Percentiles rank a stretch among this genome's conserved stretches.
Conservation (phyloP, 805 yeast genomes). For the Teunomyces cretensis region DNA sequence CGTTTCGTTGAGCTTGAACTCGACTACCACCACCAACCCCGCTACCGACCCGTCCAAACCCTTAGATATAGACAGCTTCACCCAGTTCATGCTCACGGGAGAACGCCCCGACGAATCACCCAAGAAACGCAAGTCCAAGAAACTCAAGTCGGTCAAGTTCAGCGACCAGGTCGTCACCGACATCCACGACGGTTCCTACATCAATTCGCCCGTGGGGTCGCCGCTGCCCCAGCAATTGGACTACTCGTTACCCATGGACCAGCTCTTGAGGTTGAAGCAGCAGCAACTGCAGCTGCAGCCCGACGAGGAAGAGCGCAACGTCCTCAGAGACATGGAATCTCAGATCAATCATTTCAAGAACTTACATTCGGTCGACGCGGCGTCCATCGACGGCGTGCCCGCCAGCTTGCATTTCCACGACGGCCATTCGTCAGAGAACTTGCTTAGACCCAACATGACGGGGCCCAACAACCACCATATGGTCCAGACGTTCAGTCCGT, state of each 20-base stretch:
- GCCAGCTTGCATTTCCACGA: slow-evolving; percentile 46
- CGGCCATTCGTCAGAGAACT: neutral
- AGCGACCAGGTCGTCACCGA: slow-evolving; percentile 62
- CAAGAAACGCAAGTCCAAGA: slow-evolving; percentile 40
- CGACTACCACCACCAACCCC: slow-evolving; percentile 13
- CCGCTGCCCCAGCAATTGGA: slow-evolving; percentile 45
- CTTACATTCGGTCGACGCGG: slow-evolving; percentile 72
- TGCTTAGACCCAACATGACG: neutral
- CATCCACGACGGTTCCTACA: slow-evolving; percentile 27
- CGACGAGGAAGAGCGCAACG: slow-evolving; percentile 68
- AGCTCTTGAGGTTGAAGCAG: slow-evolving; percentile 47
- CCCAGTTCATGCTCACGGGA: slow-evolving; percentile 81
- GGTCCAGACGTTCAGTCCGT: slow-evolving; percentile 16
- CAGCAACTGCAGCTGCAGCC: slow-evolving; percentile 8
- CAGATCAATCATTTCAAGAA: slow-evolving; percentile 68
- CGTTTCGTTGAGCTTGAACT: neutral
- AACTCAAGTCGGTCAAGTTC: slow-evolving; percentile 65
- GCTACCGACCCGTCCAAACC: slow-evolving; percentile 27
- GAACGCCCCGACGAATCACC: slow-evolving; percentile 54
- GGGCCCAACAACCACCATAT: slow-evolving; percentile 10
- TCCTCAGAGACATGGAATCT: slow-evolving; percentile 70
- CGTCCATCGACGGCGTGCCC: slow-evolving; percentile 69
- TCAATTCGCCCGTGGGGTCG: slow-evolving; percentile 19
- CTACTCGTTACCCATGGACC: slow-evolving; percentile 74
- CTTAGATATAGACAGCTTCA: slow-evolving; percentile 81